phyloP scores from a whole-genome alignment of 768 basidiomycete species.

The Hydnomerulius pinastri region DNA sequence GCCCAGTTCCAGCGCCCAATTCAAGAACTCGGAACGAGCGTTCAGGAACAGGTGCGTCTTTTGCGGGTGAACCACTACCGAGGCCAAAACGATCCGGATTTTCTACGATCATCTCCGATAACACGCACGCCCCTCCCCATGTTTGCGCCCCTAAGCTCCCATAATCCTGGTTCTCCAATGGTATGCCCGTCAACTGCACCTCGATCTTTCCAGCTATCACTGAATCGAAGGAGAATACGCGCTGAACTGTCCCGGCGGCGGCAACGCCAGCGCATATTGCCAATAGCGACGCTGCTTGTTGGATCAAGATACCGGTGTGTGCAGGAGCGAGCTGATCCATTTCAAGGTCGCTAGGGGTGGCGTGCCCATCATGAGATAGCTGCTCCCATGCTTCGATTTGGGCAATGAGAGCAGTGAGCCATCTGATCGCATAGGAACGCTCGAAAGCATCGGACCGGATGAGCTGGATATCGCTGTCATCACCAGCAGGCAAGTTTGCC shows the following conservation, averaged over 20 bases:
- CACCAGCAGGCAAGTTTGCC: neutral
- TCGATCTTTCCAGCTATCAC: slow-evolving; percentile 20
- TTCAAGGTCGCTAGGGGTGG: neutral
- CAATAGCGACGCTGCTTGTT: slow-evolving; percentile 60
- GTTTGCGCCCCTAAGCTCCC: slow-evolving; percentile 82
- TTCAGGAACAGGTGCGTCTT: neutral
- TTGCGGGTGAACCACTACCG: neutral
- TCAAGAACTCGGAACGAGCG: slow-evolving; percentile 45
- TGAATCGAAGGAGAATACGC: slow-evolving; percentile 49
- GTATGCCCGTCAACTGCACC: slow-evolving; percentile 63
- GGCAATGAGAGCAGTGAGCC: slow-evolving; percentile 69
- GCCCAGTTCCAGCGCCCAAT: slow-evolving; percentile 59
- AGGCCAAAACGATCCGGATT: slow-evolving; percentile 55
- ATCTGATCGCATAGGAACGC: slow-evolving; percentile 64
- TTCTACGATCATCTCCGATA: slow-evolving; percentile 72
- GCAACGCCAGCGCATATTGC: slow-evolving; percentile 65
- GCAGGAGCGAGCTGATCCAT: neutral
- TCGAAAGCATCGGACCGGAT: slow-evolving; percentile 67
- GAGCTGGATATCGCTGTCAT: slow-evolving; percentile 23
- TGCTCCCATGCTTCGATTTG: slow-evolving; percentile 28
- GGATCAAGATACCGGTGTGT: slow-evolving; percentile 41
- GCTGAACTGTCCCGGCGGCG: slow-evolving; percentile 58
- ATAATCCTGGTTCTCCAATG: slow-evolving; percentile 70
- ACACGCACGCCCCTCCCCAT: slow-evolving; percentile 83
- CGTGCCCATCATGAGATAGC: neutral